phyloP scores from a whole-genome alignment of 2,329 filamentous ascomycete species.

The Lachnellula cervina region DNA sequence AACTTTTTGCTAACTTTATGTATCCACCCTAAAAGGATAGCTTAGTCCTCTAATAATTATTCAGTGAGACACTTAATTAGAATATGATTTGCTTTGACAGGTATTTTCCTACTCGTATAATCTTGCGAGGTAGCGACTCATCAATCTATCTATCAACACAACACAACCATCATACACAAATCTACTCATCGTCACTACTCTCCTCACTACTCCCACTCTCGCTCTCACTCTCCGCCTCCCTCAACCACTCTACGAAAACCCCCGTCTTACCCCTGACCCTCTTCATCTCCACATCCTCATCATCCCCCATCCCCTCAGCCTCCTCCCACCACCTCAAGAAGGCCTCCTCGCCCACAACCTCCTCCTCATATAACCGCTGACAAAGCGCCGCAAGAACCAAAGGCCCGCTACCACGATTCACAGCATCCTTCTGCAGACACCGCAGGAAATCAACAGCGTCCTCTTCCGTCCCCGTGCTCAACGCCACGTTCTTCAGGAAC shows the following conservation, averaged over 20 bases:
- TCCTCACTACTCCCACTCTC: slow-evolving; percentile 41
- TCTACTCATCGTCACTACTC: slow-evolving; percentile 11
- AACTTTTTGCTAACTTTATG: too few species aligned
- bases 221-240: slow-evolving; percentile 66
- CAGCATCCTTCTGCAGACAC: slow-evolving; percentile 74
- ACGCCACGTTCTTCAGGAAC: slow-evolving; percentile 56
- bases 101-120: not conserved
- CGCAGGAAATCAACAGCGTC: slow-evolving; percentile 86
- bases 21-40: too few species aligned
- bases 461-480: slow-evolving; percentile 55
- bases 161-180: not conserved
- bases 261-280: slow-evolving; percentile 68
- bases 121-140: not conserved
- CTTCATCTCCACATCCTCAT: slow-evolving; percentile 62
- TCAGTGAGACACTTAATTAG: not conserved
- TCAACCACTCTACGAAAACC: slow-evolving; percentile 78
- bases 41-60: too few species aligned
- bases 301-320: slow-evolving; percentile 48
- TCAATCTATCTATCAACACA: not conserved
- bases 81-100: not conserved
- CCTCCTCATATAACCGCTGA: slow-evolving; percentile 79
- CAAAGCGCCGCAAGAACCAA: slow-evolving; percentile 69
- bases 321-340: slow-evolving; percentile 87
- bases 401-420: slow-evolving; percentile 58
- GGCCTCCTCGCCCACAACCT: slow-evolving; percentile 84